Base-by-base conservation (phyloP, 1,284 basidiomycete species). In the Trichosporon coremiiforme region DNA sequence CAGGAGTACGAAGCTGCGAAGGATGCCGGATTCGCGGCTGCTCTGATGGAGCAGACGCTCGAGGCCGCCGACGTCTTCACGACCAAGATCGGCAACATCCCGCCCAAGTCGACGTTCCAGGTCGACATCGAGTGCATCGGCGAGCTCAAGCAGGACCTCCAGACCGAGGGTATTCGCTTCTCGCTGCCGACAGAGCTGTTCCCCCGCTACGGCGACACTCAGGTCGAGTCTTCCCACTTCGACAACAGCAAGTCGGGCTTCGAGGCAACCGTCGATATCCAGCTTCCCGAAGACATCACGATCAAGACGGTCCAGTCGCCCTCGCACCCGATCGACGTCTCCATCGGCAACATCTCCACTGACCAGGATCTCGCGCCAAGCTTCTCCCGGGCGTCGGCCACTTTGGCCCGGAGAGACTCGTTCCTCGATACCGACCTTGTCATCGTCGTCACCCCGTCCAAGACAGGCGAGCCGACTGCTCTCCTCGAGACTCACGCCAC, bases 1-100 rank as follows among this genome's bases (percentile, higher is more conserved):
- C 74, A 82, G 64, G 81, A 84, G 25, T 87, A 86, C 62, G 80
- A 85, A 50, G 75, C 77, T 25, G 88, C 87, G 0, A 62, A 85
- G 1, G 74, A 78, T 2, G 76, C 83, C 13, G 87, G 87, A 1
- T 82, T 82, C 70, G 73, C 79, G 3, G 82, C 87, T 0, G 87
- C 85, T 0, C 75, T 89, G 47, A 76, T 76, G 17, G 72, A 74
- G 29, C 76, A 79, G 70, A 66, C 68, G 1, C 41, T 57, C 12
- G 71, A 69, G 4, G 75, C 76, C 9, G 53, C 38, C 20, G 73
- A 71, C 45, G 57, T 68, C 22, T 70, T 72, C 60, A 68, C 55
- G n/a, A 70, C 66, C 1, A 33, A 36, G 2, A 53, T 72, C 29
- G 66, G 71, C 65, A 74, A 75, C 55, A 70, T 77, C 29, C 67